phyloP scores from a whole-genome alignment of 2,329 filamentous ascomycete species.

The Fusarium sulawesiense region DNA sequence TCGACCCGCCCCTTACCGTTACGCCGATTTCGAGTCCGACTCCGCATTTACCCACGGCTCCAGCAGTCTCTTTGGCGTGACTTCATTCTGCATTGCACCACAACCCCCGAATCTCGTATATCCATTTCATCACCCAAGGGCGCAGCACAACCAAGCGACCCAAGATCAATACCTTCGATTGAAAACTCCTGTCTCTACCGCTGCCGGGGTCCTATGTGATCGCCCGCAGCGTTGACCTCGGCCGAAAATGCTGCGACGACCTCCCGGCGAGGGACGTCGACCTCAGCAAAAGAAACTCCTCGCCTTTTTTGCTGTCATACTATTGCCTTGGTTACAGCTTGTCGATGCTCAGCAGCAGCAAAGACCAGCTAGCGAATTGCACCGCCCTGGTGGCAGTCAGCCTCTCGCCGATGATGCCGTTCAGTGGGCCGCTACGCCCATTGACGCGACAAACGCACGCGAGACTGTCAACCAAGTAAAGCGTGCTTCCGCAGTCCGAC shows the following conservation, averaged over 20 bases:
- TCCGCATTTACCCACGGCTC: slow-evolving; percentile 28
- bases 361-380: slow-evolving; percentile 46
- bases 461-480: slow-evolving; percentile 46
- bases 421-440: slow-evolving; percentile 49
- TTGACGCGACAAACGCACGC: slow-evolving; percentile 46
- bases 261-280: slow-evolving; percentile 67
- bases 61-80: slow-evolving; percentile 37
- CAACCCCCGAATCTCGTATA: background rate
- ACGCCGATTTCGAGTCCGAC: slow-evolving; percentile 24
- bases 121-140: background rate
- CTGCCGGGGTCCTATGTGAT: slow-evolving; percentile 44
- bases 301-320: slow-evolving; percentile 67
- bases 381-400: slow-evolving; percentile 43
- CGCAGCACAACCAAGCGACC: background rate
- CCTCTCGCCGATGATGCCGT: slow-evolving; percentile 46
- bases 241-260: slow-evolving; percentile 70
- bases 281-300: slow-evolving; percentile 60
- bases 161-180: background rate
- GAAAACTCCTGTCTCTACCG: background rate
- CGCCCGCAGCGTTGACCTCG: slow-evolving; percentile 19
- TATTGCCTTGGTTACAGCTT: slow-evolving; percentile 66
- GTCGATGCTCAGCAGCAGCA: slow-evolving; percentile 75
- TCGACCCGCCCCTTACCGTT: slow-evolving; percentile 13
- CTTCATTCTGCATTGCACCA: slow-evolving; percentile 40
- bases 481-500: slow-evolving; percentile 43